These are phyloP conservation scores for Phoenix roebelenii DNA, from an alignment of 176 grass and related monocot species.

Conservation along the genomic window DNA sequence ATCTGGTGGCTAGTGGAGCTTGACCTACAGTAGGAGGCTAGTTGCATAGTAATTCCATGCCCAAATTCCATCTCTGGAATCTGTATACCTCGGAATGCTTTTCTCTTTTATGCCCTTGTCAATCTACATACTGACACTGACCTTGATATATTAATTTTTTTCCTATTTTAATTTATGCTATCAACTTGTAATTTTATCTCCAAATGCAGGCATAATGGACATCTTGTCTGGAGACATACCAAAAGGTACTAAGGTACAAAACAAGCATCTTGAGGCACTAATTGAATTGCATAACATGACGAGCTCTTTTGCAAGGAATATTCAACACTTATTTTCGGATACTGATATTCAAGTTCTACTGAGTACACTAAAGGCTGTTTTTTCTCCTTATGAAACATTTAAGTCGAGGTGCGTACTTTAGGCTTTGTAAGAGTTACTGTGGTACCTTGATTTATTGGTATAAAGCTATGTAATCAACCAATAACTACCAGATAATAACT, in stretches of 20 bases:
- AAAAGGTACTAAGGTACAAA: conserved; percentile 9
- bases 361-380: conserved; percentile 80
- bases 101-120: too few relatives aligned
- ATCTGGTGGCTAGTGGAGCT: too few relatives aligned
- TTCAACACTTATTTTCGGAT: conserved; percentile 93
- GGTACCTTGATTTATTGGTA: neutral
- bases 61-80: too few relatives aligned
- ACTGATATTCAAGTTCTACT: conserved; percentile 70
- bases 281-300: too few relatives aligned
- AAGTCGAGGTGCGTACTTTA: conserved; percentile 57
- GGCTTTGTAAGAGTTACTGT: too few relatives aligned
- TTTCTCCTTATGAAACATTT: conserved; percentile 94
- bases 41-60: too few relatives aligned
- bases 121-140: too few relatives aligned
- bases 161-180: neutral
- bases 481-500: neutral
- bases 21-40: too few relatives aligned
- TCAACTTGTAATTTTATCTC: neutral
- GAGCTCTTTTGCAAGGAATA: conserved; percentile 69
- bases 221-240: conserved; percentile 45
- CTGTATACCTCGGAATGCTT: too few relatives aligned
- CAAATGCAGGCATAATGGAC: conserved; percentile 71
- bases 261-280: conserved; percentile 57
- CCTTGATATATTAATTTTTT: too few relatives aligned
- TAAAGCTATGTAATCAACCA: neutral